A percentile compares a stretch with the other conserved stretches of the same genome.
These are phyloP conservation scores for Cercospora canescens DNA, from an alignment of 2,329 filamentous ascomycete species.

Conservation along the genomic window DNA sequence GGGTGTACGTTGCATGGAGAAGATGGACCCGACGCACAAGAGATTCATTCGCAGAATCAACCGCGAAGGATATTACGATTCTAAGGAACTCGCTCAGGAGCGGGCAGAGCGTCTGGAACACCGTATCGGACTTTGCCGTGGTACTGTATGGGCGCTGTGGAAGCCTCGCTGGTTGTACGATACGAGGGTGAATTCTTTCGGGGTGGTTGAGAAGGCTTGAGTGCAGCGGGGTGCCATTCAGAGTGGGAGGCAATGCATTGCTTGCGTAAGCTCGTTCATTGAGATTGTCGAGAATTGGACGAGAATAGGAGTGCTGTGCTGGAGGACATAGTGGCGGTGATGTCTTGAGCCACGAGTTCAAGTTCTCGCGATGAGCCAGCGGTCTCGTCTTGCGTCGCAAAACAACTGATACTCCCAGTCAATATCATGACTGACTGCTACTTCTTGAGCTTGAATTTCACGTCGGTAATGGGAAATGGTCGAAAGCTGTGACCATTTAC, in stretches of 20 bases:
- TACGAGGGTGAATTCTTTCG: not conserved
- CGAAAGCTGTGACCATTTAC: not conserved
- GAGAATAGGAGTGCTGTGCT: not conserved
- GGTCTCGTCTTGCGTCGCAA: not conserved
- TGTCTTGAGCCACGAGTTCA: not conserved
- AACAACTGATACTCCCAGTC: not conserved
- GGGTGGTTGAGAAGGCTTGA: no score
- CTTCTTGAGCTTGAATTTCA: not conserved
- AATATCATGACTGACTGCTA: no score
- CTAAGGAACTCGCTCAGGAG: not conserved
- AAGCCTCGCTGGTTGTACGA: no score
- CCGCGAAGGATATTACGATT: not conserved
- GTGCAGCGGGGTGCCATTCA: no score
- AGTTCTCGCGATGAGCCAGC: not conserved
- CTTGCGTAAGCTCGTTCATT: not conserved
- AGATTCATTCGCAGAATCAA: not conserved
- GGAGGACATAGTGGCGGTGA: not conserved
- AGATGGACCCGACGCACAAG: not conserved
- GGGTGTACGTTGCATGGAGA: not conserved
- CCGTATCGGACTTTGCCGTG: not conserved
- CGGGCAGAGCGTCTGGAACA: not conserved
- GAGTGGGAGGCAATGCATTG: no score
- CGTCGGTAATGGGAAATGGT: not conserved
- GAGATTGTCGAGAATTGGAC: no score
- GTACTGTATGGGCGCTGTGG: not conserved